Base-by-base conservation (phyloP, 2,329 filamentous ascomycete genomes). In the Furcasterigmium sp. region DNA sequence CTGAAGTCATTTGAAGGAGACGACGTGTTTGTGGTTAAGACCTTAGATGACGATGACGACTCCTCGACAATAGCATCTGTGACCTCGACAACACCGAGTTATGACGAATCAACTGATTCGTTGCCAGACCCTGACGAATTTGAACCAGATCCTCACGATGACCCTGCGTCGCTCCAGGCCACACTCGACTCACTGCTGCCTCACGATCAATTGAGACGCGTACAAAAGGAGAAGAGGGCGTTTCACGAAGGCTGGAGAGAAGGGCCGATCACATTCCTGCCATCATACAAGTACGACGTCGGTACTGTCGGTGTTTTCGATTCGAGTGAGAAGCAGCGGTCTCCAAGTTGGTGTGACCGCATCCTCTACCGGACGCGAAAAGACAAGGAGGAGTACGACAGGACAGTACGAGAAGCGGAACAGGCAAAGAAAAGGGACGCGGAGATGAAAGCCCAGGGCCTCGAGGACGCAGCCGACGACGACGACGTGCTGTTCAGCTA, bases 271-370 rank as follows among this genome's bases (percentile, higher is more conserved):
- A 80, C 80, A 1, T 98, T 98, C 56, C 62, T 97, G 14, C 93
- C 93, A 2, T 94, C 93, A 0, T 98, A 98, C 65, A 98, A 98
- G 62, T 98, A 98, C 54, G 94, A 98, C 56, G 75, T 95, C 21
- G 93, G 93, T n/a, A 95, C 86, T 23, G 80, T 95, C 25, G 87
- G 87, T 2, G 77, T 90, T 23, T 98, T 96, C 59, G 94, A 98
- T 65, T 89, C 91, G 1, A 95, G 91, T 52, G 93, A 97, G 59
- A 98, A 98, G 68, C 84, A 84, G 50, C 79, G 94, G 42, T 85
- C 87, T 3, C 93, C 93, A 3, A 95, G 90, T 59, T 98, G 93
- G 91, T 98, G 93, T 60, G 93, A 98, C 65, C 85, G 93, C 14
- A 91, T 98, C 37, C 65, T 98, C 1, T 98, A 83, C 60, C 78